Evolutionary conservation across 495 filamentous ascomycete species (phyloP), one percentile per base, ranked within the genome.

Genomic region (Penicillium silybi): DNA sequence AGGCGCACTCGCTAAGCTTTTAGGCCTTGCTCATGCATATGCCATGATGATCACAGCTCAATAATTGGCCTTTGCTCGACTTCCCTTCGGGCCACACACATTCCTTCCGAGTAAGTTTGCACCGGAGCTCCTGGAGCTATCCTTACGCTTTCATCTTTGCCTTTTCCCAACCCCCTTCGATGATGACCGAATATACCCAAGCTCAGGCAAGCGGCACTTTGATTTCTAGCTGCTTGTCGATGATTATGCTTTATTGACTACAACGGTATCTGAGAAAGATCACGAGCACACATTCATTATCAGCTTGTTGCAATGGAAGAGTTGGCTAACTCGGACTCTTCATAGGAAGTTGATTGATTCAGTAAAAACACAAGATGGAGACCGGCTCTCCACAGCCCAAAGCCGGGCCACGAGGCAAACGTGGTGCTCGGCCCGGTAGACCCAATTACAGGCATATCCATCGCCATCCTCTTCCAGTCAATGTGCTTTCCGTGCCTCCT

Each of bases 211-310:
- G 62, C 56, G 78, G 77, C 75, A 78, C 78, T 72, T 79, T 85
- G 82, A 86, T 84, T 87, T 89, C 84, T 82, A 76, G 72, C 83
- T 73, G 77, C 80, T 82, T 75, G 75, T 80, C 87, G 63, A 77
- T 96, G 90, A 80, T 78, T 74, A 81, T 77, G 69, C 67, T 67
- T 70, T 66, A 81, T 82, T 79, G 90, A 95, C 91, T 96, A 95
- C 91, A 95, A 95, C 91, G 91, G 91, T 96, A 95, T 96, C 91
- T 95, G 91, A 95, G 82, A 79, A 29, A 77, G 72, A 73, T 43
- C 23, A 35, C 26, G 26, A 43, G 45, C 43, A 43, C 51, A 40
- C 39, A 50, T 44, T 44, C 42, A 34, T 53, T 46, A 20, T 37
- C 44, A 46, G 48, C 44, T 39, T 56, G 42, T 18, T 42, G 47